A percentile compares a stretch with the other conserved stretches of the same genome.
Conservation (phyloP, 2,329 filamentous ascomycete species). For the Ascochyta lentis region DNA sequence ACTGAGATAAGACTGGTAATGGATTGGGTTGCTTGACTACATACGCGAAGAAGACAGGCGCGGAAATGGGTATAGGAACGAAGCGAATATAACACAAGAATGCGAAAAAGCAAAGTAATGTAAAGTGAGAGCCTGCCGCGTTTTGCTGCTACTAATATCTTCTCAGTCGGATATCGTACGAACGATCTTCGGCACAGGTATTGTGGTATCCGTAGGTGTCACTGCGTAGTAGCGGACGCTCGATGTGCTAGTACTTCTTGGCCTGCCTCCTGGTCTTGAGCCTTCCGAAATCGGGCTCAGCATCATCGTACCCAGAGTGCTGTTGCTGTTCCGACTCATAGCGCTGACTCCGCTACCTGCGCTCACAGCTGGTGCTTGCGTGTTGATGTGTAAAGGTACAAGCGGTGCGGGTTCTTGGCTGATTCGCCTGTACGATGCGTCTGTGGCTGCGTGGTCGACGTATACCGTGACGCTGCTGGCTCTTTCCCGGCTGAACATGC, state of each 20-base stretch:
- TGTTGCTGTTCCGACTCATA: conserved; percentile 25
- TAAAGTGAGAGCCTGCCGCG: background rate
- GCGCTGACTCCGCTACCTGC: conserved; percentile 32
- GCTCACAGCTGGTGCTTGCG: conserved; percentile 23
- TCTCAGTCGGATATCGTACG: conserved; percentile 33
- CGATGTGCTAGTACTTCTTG: conserved; percentile 38
- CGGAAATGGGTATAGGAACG: conserved; percentile 14
- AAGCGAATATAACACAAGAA: background rate
- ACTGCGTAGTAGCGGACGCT: conserved; percentile 42
- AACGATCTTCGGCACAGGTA: conserved; percentile 41
- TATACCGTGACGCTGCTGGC: conserved; percentile 40
- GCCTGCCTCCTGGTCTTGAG: conserved; percentile 21
- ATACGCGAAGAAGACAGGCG: background rate
- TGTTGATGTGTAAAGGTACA: conserved; percentile 38
- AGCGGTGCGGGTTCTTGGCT: conserved; percentile 35
- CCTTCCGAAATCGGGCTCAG: conserved; percentile 33
- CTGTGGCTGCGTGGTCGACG: conserved; percentile 30
- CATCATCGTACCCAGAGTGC: conserved; percentile 30
- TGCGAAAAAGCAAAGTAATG: background rate
- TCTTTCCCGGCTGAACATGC: conserved; percentile 44
- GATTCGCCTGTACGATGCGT: conserved; percentile 25
- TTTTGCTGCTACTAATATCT: background rate
- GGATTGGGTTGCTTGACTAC: background rate
- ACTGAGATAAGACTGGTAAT: background rate
- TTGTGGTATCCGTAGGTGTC: conserved; percentile 27